These are phyloP conservation scores for Penicillium sp. DNA, from an alignment of 2,329 filamentous ascomycete species.

Conservation along the genomic window DNA sequence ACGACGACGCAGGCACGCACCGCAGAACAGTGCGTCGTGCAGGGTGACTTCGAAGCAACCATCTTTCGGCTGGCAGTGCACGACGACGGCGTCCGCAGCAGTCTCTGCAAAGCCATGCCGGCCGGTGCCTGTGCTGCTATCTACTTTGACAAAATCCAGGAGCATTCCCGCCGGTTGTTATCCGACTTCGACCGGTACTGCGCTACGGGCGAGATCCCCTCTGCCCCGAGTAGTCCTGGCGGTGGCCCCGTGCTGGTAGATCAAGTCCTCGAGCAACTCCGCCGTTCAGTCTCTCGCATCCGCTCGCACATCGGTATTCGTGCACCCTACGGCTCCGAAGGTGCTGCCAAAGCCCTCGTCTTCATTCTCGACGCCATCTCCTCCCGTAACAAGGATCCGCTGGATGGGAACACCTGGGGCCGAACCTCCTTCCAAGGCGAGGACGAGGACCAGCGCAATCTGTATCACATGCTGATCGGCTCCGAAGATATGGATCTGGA, in stretches of 20 bases:
- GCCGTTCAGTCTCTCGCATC: conserved; percentile 30
- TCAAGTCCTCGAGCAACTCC: conserved; percentile 34
- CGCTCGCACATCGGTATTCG: conserved; percentile 34
- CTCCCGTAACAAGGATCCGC: conserved; percentile 39
- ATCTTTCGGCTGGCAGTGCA: conserved; percentile 47
- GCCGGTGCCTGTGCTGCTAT: conserved; percentile 41
- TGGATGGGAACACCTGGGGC: conserved; percentile 38
- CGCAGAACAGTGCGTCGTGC: conserved; percentile 45
- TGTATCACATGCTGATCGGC: conserved; percentile 43
- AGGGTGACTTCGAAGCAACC: conserved; percentile 46
- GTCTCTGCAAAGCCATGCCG: conserved; percentile 44
- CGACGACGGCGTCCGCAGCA: conserved; percentile 43
- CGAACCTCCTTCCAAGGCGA: conserved; percentile 34
- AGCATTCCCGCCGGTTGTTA: conserved; percentile 35
- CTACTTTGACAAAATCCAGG: conserved; percentile 46
- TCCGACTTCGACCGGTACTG: conserved; percentile 43
- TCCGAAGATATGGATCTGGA: conserved; percentile 28
- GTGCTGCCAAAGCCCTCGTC: conserved; percentile 40
- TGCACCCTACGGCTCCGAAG: conserved; percentile 36
- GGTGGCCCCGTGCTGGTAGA: conserved; percentile 24
- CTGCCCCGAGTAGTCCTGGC: conserved; percentile 17
- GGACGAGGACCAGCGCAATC: conserved; percentile 42
- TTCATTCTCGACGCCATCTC: conserved; percentile 38
- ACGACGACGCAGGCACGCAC: conserved; percentile 33
- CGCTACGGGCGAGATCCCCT: conserved; percentile 28